phyloP scores from a whole-genome alignment of 352 stramenopile species.

The Globisporangium radiosum region DNA sequence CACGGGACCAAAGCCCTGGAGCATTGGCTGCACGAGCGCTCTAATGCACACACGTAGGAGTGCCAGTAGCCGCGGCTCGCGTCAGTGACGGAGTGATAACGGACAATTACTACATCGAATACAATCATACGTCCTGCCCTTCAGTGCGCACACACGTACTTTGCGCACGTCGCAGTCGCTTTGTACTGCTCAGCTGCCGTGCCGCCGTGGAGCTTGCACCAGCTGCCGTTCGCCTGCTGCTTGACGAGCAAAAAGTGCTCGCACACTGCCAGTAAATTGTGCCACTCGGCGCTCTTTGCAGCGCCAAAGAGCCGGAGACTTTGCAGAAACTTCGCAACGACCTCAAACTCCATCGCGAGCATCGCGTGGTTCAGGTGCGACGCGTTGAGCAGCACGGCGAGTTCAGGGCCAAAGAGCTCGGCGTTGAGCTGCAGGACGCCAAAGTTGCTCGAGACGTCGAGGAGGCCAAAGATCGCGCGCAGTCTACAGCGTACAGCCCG shows the following conservation, averaged over 20 bases:
- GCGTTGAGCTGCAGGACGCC: constrained; percentile 62
- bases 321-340: constrained; percentile 69
- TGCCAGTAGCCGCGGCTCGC: neutral
- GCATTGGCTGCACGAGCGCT: constrained; percentile 41
- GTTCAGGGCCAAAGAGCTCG: constrained; percentile 59
- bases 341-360: constrained; percentile 55
- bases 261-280: constrained; percentile 41
- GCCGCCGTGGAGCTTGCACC: constrained; percentile 45
- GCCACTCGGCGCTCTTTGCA: constrained; percentile 25
- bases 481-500: constrained; percentile 25
- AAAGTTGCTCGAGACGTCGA: constrained; percentile 80
- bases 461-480: constrained; percentile 69
- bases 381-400: constrained; percentile 68
- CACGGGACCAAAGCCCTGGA: constrained; percentile 52
- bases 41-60: constrained; percentile 13
- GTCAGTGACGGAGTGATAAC: too few relatives aligned
- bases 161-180: constrained; percentile 68
- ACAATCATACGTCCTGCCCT: neutral
- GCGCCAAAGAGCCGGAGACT: constrained; percentile 72
- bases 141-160: constrained; percentile 35
- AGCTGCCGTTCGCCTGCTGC: constrained; percentile 67
- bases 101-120: too few relatives aligned
- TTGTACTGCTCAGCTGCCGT: constrained; percentile 71
- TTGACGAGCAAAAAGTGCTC: constrained; percentile 61
- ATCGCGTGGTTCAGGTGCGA: constrained; percentile 76